Conservation (phyloP, 306 rosid species). For the Mimosa pudica region DNA sequence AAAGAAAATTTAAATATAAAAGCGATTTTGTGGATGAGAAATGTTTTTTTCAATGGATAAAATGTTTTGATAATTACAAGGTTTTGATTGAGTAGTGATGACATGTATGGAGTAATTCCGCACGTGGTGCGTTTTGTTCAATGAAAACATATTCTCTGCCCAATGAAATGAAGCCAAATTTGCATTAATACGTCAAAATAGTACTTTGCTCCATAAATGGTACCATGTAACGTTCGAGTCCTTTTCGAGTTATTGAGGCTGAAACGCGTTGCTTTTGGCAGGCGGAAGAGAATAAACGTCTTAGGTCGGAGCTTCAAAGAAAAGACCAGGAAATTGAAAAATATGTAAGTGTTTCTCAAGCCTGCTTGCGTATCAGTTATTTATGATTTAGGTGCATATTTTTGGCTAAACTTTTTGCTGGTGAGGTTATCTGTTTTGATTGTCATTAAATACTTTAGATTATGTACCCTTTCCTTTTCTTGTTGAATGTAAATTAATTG, state of each 20-base stretch:
- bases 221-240: slow-evolving; percentile 17
- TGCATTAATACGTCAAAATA: slow-evolving; percentile 5
- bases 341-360: slow-evolving; percentile 55
- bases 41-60: background rate
- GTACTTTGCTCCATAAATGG: slow-evolving; percentile 26
- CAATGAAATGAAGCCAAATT: background rate
- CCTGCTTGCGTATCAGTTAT: slow-evolving; percentile 9
- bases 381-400: background rate
- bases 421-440: slow-evolving; percentile 9
- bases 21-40: background rate
- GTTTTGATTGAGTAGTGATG: background rate
- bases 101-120: background rate
- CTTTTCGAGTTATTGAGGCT: slow-evolving; percentile 30
- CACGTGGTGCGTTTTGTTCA: background rate
- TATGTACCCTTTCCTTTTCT: background rate
- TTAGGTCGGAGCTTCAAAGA: slow-evolving; percentile 70
- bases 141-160: background rate
- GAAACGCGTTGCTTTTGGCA: slow-evolving; percentile 42
- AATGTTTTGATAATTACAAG: background rate
- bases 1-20: background rate
- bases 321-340: slow-evolving; percentile 64
- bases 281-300: slow-evolving; percentile 76
- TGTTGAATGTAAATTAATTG: background rate
- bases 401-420: background rate
- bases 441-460: slow-evolving; percentile 11